Percentiles rank a stretch among this genome's conserved stretches.
Evolutionary conservation across 2,329 filamentous ascomycete species (phyloP).

Genomic region (Scedosporium apiospermum): DNA sequence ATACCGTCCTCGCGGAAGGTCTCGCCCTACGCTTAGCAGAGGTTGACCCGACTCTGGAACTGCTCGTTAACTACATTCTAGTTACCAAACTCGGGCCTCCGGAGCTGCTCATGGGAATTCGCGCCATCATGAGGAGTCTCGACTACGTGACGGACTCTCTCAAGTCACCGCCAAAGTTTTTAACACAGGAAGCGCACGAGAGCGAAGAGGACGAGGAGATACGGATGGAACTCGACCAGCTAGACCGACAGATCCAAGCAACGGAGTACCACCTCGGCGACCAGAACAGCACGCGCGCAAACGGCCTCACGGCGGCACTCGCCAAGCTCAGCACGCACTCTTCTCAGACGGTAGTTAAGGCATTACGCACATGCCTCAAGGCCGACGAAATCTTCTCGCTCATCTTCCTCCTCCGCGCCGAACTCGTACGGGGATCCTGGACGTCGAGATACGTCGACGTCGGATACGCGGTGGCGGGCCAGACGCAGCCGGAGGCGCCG

Average conservation of each 20-base stretch:
- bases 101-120: conserved; percentile 58
- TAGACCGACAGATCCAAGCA: conserved; percentile 56
- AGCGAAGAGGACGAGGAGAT: conserved; percentile 22
- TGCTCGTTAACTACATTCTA: conserved; percentile 56
- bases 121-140: conserved; percentile 59
- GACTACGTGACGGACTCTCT: conserved; percentile 42
- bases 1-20: conserved; percentile 43
- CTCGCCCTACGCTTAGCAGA: conserved; percentile 53
- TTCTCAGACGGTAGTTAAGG: conserved; percentile 46
- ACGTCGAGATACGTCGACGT: conserved; percentile 60
- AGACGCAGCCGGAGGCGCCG: conserved; percentile 26
- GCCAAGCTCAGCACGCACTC: conserved; percentile 61
- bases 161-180: conserved; percentile 20
- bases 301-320: conserved; percentile 58
- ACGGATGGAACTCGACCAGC: conserved; percentile 45
- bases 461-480: conserved; percentile 27
- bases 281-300: conserved; percentile 52
- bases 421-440: conserved; percentile 68
- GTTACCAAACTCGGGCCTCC: conserved; percentile 54
- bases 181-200: conserved; percentile 20
- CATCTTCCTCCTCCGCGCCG: conserved; percentile 62
- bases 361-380: conserved; percentile 53
- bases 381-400: conserved; percentile 62
- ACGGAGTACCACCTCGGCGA: conserved; percentile 59
- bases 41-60: conserved; percentile 58